Conservation (phyloP, 1,139 yeast species). For the Candida mesenterica region DNA sequence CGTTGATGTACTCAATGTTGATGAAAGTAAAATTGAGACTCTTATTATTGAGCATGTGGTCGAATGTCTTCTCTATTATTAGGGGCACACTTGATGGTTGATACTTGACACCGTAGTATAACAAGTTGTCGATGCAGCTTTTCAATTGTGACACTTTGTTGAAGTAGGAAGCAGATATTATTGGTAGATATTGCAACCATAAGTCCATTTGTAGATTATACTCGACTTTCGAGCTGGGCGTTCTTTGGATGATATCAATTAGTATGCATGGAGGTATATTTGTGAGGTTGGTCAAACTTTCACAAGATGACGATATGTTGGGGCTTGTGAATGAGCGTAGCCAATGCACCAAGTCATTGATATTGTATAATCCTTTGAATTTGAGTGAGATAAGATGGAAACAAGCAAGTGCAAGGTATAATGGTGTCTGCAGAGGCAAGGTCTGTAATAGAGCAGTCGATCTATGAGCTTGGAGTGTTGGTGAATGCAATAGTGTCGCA, state of each 20-base stretch:
- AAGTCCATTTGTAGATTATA: constrained; percentile 35
- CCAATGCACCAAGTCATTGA: constrained; percentile 23
- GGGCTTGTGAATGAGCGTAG: constrained; percentile 26
- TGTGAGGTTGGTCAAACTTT: constrained; percentile 22
- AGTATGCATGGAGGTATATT: constrained; percentile 39
- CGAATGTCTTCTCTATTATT: constrained; percentile 18
- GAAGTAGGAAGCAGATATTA: constrained; percentile 17
- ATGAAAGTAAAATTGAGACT: constrained; percentile 3
- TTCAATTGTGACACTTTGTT: constrained; percentile 20
- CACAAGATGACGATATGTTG: constrained; percentile 29
- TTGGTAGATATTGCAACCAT: constrained; percentile 27
- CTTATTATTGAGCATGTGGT: constrained; percentile 8
- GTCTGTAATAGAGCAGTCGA: neutral
- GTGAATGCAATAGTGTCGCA: no score
- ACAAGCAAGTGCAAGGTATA: neutral
- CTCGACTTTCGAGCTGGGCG: constrained; percentile 35
- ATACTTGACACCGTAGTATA: constrained; percentile 27
- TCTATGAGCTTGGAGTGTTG: no score
- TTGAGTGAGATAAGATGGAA: constrained; percentile 1
- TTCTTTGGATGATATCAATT: constrained; percentile 34
- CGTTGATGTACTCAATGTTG: constrained; percentile 11
- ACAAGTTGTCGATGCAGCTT: constrained; percentile 24
- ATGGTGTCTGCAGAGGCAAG: neutral
- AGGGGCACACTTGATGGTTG: constrained; percentile 21
- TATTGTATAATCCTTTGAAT: neutral